Evolutionary conservation across 2,329 filamentous ascomycete species (phyloP), one percentile per base, ranked within the genome.

Genomic region (Hymenoscyphus scutula): DNA sequence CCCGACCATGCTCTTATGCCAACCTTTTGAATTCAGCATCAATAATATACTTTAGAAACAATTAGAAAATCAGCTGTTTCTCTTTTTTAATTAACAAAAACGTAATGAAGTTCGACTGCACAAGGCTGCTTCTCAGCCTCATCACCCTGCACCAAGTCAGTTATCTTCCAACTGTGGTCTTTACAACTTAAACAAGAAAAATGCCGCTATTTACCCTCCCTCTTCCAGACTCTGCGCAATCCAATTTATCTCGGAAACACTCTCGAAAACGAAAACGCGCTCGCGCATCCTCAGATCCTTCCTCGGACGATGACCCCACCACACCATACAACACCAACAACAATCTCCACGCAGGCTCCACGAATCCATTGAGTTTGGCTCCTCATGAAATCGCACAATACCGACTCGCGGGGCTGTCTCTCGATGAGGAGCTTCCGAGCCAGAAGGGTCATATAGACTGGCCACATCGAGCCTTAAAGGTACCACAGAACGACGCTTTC

Each of bases 331-430:
- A 17, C 30, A 23, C 23, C 51, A 23, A 15, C 45, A 53, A 55
- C 17, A 51, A 34, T 19, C 59, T 41, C 23, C 6, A 17, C 37
- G 64, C 67, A 2, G 68, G 65, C 23, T 63, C 65, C 15, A 74
- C 83, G 71, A 85, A 86, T 69, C 83, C 84, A 1, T 77, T 82
- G 68, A 85, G 82, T 68, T 80, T 87, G 67, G 76, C 79, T 1
- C 82, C 81, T 0, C 73, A 76, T 57, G 79, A 81, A 38, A 79
- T 85, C 57, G 75, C 72, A 53, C 85, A 88, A 69, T 80, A 87
- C 60, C 72, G 76, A 30, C 68, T 82, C 2, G 85, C 84, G 2
- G 85, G 85, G 3, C 74, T 86, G 37, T 72, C 77, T 5, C 76
- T 82, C 11, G 73, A 78, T 56, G 79, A 84, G 29, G 76, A 74